These are phyloP conservation scores for Rhodotorula kratochvilovae DNA, from an alignment of 768 basidiomycete species.

Conservation along the genomic window DNA sequence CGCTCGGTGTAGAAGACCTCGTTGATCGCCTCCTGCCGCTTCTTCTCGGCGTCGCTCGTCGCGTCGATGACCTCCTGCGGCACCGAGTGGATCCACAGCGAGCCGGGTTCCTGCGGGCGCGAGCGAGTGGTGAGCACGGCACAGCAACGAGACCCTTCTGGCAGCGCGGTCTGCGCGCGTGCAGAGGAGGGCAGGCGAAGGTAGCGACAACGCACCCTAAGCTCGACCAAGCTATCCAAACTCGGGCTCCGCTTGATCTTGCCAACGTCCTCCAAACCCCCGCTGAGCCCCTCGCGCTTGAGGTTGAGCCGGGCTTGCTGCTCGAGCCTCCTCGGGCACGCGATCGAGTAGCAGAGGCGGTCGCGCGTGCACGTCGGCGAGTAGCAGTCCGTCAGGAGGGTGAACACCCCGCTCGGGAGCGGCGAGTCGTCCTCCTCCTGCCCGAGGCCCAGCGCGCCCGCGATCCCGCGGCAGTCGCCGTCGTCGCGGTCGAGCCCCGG, in stretches of 20 bases:
- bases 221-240: conserved; percentile 71
- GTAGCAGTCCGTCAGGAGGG: conserved; percentile 92
- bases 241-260: conserved; percentile 69
- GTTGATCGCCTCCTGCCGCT: conserved; percentile 94
- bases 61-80: conserved; percentile 88
- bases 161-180: too few relatives aligned
- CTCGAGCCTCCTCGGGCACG: conserved; percentile 76
- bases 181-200: not conserved
- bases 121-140: too few relatives aligned
- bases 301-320: conserved; percentile 69
- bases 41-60: conserved; percentile 89
- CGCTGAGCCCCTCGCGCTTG: conserved; percentile 72
- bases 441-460: conserved; percentile 28
- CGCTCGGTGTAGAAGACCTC: conserved; percentile 91
- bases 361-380: conserved; percentile 94
- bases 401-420: conserved; percentile 90
- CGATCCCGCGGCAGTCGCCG: conserved; percentile 11
- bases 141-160: too few relatives aligned
- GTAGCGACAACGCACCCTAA: conserved; percentile 55
- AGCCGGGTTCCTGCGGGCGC: conserved; percentile 62
- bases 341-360: conserved; percentile 93
- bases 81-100: conserved; percentile 93
- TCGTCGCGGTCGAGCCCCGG: conserved; percentile 26
- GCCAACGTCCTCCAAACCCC: conserved; percentile 55
- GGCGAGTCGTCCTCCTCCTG: conserved; percentile 43